Evolutionary conservation across 768 basidiomycete genomes (phyloP).

Genomic region (Jaapia argillacea): DNA sequence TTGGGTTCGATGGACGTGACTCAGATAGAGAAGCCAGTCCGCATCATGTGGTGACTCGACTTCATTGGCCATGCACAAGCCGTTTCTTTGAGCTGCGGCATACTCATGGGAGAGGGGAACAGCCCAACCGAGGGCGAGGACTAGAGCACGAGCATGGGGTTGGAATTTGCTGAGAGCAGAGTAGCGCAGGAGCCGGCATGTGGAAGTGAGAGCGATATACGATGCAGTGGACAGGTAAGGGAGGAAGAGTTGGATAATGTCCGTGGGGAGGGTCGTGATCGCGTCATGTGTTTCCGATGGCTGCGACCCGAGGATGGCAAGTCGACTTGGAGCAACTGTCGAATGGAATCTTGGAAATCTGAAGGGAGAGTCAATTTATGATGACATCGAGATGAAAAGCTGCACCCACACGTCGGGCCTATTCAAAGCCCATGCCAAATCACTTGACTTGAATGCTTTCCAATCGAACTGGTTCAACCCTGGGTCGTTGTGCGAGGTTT

Average conservation of each 20-base stretch:
- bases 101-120: slow-evolving; percentile 12
- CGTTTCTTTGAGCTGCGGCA: not conserved
- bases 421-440: slow-evolving; percentile 11
- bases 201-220: slow-evolving; percentile 14
- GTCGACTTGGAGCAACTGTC: slow-evolving; percentile 8
- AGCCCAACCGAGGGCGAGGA: slow-evolving; percentile 17
- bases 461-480: slow-evolving; percentile 14
- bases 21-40: slow-evolving; percentile 20
- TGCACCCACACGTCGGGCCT: slow-evolving; percentile 14
- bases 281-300: slow-evolving; percentile 7
- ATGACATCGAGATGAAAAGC: not conserved
- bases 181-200: slow-evolving; percentile 17
- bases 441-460: slow-evolving; percentile 6
- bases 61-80: slow-evolving; percentile 8
- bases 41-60: slow-evolving; percentile 8
- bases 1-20: slow-evolving; percentile 13
- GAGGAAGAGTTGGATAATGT: slow-evolving; percentile 14
- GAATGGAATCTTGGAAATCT: slow-evolving; percentile 18
- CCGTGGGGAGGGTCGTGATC: slow-evolving; percentile 12
- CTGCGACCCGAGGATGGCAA: slow-evolving; percentile 1
- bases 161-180: slow-evolving; percentile 15
- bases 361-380: not conserved
- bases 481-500: not conserved
- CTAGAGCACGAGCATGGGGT: slow-evolving; percentile 13
- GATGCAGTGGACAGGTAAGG: slow-evolving; percentile 11